Base-by-base conservation (phyloP, 192 early-diverging fungal species). In the Entomortierella beljakovae region DNA sequence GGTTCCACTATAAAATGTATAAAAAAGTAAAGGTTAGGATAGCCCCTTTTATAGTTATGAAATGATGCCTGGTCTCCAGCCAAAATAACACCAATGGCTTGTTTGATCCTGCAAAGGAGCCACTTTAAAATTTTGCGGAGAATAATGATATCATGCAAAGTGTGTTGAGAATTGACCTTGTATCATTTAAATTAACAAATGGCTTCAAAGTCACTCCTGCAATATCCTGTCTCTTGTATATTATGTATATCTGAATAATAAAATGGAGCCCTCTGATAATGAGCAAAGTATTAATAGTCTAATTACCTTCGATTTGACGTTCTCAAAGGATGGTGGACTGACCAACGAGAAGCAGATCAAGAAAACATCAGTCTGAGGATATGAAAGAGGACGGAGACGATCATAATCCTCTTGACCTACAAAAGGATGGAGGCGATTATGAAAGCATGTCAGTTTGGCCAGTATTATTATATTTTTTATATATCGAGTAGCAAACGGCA, bases 351-450 rank as follows among this genome's bases (percentile, higher is more conserved):
- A 99, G 86, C 97, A 99, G 74, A 99, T 91, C 64, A 99, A 86
- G 85, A 99, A 99, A 22, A 99, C 96, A 81, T 99, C 97, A 8
- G 97, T 99, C 75, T 99, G 97, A 51, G 97, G 97, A 84, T 99
- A 99, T 57, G 96, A 97, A 43, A 99, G 88, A 10, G 97, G 97
- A 62, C 97, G 94, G 58, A 99, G 88, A 52, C 97, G 95, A 81
- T 98, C 97, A 85, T 98, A 98, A 84, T 99, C 97, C 86, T 99
- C 97, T 85, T 99, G 97, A 54, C 23, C 23, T 29, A 53, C 25
- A 26, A 51, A 51, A 6, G 4, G 51, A 53, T 16, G 51, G 5
- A n/a, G n/a, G n/a, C n/a, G n/a, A n/a, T n/a, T n/a, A n/a, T n/a
- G 43, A 46, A 46, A 20, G 43, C 15, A 46, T 10, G 43, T 46